A percentile compares a stretch with the other conserved stretches of the same genome.
These are phyloP conservation scores for Ustulina deusta DNA, from an alignment of 2,329 filamentous ascomycete species.

Conservation along the genomic window DNA sequence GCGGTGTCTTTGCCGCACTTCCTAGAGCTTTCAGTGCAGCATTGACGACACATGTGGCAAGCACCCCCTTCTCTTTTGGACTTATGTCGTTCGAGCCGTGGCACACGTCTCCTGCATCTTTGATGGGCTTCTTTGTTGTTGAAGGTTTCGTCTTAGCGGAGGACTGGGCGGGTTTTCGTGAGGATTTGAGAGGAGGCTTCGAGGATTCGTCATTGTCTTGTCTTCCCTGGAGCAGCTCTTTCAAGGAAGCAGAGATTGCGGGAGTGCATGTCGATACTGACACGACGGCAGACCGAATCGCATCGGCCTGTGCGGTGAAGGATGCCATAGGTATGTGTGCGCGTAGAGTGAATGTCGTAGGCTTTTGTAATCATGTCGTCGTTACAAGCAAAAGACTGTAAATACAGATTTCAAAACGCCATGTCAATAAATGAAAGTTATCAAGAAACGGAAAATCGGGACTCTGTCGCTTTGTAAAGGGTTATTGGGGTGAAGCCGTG, in stretches of 20 bases:
- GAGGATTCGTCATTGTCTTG: constrained; percentile 48
- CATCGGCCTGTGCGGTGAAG: constrained; percentile 58
- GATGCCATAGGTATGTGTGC: constrained; percentile 55
- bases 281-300: constrained; percentile 66
- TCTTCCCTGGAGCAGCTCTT: constrained; percentile 58
- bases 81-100: constrained; percentile 58
- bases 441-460: constrained; percentile 38
- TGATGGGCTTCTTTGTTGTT: constrained; percentile 27
- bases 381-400: constrained; percentile 40
- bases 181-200: constrained; percentile 47
- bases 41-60: constrained; percentile 82
- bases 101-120: constrained; percentile 40
- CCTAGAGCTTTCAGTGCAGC: constrained; percentile 74
- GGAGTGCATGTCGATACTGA: constrained; percentile 67
- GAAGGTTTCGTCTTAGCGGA: constrained; percentile 41
- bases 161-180: constrained; percentile 47
- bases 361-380: constrained; percentile 49
- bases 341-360: constrained; percentile 24
- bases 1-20: constrained; percentile 70
- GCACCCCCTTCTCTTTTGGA: constrained; percentile 70
- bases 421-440: constrained; percentile 37
- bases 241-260: constrained; percentile 60
- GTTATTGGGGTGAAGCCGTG: constrained; percentile 19
- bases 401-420: constrained; percentile 44
- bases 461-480: constrained; percentile 27